These are phyloP conservation scores for Pseudoscleropodium purum DNA, from an alignment of 225 moss, liverwort and hornwort genomes.

Conservation along the genomic window DNA sequence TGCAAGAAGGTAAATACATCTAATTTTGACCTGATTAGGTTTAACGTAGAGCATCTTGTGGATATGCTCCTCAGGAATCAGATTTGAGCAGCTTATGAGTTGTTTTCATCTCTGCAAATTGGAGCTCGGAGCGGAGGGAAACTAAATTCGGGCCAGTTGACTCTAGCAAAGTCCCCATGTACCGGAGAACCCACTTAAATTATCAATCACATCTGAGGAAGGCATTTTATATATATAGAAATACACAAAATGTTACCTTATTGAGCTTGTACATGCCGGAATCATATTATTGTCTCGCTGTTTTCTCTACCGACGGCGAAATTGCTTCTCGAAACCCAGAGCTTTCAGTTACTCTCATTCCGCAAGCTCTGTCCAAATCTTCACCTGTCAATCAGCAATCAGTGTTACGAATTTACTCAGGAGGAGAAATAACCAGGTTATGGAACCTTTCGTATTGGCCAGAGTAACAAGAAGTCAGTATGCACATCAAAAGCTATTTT, in stretches of 20 bases:
- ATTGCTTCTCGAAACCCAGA: neutral
- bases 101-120: neutral
- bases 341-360: neutral
- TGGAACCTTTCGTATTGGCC: no score
- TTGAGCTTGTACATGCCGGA: neutral
- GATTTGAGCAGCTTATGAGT: neutral
- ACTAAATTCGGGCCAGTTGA: neutral
- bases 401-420: neutral
- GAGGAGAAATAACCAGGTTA: neutral
- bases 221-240: neutral
- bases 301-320: neutral
- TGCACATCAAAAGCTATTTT: neutral
- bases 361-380: no score
- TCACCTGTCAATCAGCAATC: neutral
- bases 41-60: neutral
- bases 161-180: neutral
- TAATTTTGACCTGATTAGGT: neutral
- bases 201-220: neutral
- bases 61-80: neutral
- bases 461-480: no score
- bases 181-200: neutral
- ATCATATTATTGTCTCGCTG: neutral
- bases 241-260: neutral
- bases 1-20: no score
- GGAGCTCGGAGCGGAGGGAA: neutral